Percentiles rank a stretch among this genome's conserved stretches.
Conservation (phyloP, 2,329 filamentous ascomycete genomes). For the Fusarium marasasianum region DNA sequence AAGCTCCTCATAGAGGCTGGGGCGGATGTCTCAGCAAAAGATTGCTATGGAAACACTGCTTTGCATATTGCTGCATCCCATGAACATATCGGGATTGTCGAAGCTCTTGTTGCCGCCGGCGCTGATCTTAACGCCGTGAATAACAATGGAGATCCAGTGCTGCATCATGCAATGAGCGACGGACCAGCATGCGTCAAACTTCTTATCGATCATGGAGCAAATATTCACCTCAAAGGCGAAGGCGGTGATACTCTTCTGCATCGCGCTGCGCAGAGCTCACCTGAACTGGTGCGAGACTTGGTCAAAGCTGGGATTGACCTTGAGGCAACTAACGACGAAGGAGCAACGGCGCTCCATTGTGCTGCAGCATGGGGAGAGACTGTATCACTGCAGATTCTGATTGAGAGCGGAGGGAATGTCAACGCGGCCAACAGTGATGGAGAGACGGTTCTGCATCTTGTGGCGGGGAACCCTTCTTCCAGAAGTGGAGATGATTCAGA, state of each 20-base stretch:
- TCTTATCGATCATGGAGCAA: fast-evolving
- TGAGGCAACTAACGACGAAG: background rate
- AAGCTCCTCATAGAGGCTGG: background rate
- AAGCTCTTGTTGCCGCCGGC: background rate
- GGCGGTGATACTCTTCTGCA: background rate
- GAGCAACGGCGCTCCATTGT: background rate
- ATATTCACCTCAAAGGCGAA: background rate
- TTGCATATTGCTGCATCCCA: background rate
- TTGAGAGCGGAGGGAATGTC: background rate
- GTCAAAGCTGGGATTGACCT: background rate
- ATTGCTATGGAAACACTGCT: background rate
- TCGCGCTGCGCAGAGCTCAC: background rate
- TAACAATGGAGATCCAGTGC: background rate
- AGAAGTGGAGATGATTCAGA: background rate
- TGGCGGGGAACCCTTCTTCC: background rate
- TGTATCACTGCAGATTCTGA: fast-evolving
- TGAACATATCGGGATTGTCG: fast-evolving
- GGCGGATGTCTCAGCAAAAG: background rate
- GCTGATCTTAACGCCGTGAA: background rate
- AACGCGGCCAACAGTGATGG: background rate
- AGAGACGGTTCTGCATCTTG: background rate
- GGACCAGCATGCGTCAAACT: background rate
- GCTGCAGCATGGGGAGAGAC: background rate
- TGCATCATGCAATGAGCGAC: background rate
- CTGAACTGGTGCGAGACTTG: background rate